Evolutionary conservation across 306 rosid genomes (phyloP), one percentile per base, ranked within the genome.

Genomic region (Medicago arabica): DNA sequence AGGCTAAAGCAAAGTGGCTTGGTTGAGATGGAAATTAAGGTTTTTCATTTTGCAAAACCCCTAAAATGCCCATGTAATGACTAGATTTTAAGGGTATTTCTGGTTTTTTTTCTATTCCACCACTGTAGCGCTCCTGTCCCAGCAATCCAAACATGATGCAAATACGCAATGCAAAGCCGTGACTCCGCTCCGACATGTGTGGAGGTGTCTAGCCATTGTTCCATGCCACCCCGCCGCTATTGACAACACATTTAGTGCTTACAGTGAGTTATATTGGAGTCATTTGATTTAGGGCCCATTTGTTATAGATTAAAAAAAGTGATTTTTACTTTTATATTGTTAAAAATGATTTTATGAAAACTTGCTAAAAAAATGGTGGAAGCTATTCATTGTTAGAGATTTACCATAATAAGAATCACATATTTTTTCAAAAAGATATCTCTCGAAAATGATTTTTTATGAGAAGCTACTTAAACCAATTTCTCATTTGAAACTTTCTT

Each of bases 241-340:
- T 21, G 38, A 58, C 63, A 58, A 23, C 64, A 4, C 1, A 23
- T 53, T 17, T 46, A 31, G 43, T 75, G 25, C 17, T 69, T 78
- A 68, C 9, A 18, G 41, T 59, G 23, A 41, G 16, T 41, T 60
- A 62, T 55, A 47, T 19, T 19, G 41, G 69, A 47, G 34, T 77
- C 46, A 34, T 47, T 60, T 59, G 76, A 19, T 51, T 61, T 69
- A 34, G 31, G 31, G 31, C 4, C 31, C 31, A 28, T 28, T 28
- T 28, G 31, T 28, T 28, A 28, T 28, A 28, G 31, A 28, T 28
- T 28, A 28, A 28, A 28, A 25, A 28, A 28, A 28, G 31, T 3
- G 4, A 3, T 28, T 28, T 28, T 28, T 28, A 28, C 4, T 28
- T 28, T 3, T 28, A 28, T 28, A 28, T 28, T 28, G 4, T 28